Evolutionary conservation across 2,329 filamentous ascomycete genomes (phyloP), one percentile per base, ranked within the genome.

Genomic region (Lachnellula hyalina): DNA sequence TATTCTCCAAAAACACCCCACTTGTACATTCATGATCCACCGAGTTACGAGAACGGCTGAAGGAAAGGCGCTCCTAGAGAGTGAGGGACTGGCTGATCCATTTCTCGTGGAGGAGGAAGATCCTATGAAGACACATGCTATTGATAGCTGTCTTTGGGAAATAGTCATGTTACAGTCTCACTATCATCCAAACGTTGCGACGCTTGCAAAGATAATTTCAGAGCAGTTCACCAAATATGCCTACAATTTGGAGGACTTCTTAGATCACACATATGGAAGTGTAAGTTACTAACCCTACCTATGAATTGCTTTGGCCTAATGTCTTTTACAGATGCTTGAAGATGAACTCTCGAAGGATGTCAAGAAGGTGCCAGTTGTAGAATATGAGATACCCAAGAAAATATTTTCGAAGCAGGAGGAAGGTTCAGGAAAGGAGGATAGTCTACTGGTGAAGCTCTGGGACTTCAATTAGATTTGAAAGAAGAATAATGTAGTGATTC

Each of bases 151-250:
- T 70, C 74, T 99, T 7, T 99, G 94, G 95, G 94, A 99, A 71
- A 80, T 99, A 51, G 88, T 95, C 57, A 91, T 90, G 55, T 76
- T 97, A 54, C 90, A 95, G 71, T 86, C 85, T 0, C 95, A 99
- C 71, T 97, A 96, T 72, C 94, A 99, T 69, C 94, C 95, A 14
- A 99, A 97, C 64, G 90, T 99, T 23, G 92, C 93, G 0, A 94
- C 92, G 2, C 84, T 99, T 63, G 87, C 91, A 45, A 94, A 91
- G 72, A 96, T 99, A 60, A 84, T 99, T 54, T 89, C 89, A 2
- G 91, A 97, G 73, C 94, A 97, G 70, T 99, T 97, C 71, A 99
- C 94, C 2, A 99, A 99, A 74, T 86, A 91, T 63, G 81, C 87
- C 2, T 99, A 97, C 72, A 94, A 91, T 64, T 74, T 96, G n/a